These are phyloP conservation scores for Chalciporus pseudorubinellus DNA, from an alignment of 768 basidiomycete genomes.

Conservation along the genomic window DNA sequence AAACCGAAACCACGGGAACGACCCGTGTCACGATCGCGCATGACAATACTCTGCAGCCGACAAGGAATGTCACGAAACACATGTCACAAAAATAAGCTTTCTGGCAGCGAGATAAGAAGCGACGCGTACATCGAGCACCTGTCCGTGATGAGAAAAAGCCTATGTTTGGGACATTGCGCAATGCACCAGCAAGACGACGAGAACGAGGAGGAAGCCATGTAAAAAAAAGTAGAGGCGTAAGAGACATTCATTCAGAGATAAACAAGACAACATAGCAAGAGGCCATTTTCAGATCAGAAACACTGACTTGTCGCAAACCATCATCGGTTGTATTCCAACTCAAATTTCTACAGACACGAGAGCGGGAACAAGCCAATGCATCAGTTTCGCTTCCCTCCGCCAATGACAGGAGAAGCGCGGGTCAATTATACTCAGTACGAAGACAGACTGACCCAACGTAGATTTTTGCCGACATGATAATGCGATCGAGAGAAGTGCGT, in stretches of 20 bases:
- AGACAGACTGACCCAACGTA: conserved; percentile 91
- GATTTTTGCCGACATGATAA: conserved; percentile 78
- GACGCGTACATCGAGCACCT: conserved; percentile 88
- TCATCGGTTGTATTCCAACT: conserved; percentile 98
- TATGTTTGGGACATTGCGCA: conserved; percentile 35
- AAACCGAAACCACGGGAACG: conserved; percentile 98
- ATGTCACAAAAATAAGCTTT: conserved; percentile 20
- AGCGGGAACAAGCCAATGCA: conserved; percentile 41
- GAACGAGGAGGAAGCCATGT: conserved; percentile 19
- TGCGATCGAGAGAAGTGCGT: conserved; percentile 18
- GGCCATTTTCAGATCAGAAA: conserved; percentile 33
- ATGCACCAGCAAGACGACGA: conserved; percentile 18
- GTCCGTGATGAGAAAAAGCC: conserved; percentile 83
- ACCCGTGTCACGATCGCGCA: conserved; percentile 97
- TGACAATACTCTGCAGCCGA: conserved; percentile 80
- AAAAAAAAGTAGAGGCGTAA: conserved; percentile 28
- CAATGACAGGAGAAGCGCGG: conserved; percentile 45
- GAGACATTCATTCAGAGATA: conserved; percentile 31
- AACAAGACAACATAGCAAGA: conserved; percentile 47
- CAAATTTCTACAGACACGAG: conserved; percentile 73
- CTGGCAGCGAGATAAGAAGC: conserved; percentile 28
- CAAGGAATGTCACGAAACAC: conserved; percentile 31
- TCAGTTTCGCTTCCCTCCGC: conserved; percentile 53
- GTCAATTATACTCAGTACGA: conserved; percentile 44
- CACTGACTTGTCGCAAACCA: conserved; percentile 80